These are phyloP conservation scores for Narthecium ossifragum DNA, from an alignment of 106 monocot genomes.

Conservation along the genomic window DNA sequence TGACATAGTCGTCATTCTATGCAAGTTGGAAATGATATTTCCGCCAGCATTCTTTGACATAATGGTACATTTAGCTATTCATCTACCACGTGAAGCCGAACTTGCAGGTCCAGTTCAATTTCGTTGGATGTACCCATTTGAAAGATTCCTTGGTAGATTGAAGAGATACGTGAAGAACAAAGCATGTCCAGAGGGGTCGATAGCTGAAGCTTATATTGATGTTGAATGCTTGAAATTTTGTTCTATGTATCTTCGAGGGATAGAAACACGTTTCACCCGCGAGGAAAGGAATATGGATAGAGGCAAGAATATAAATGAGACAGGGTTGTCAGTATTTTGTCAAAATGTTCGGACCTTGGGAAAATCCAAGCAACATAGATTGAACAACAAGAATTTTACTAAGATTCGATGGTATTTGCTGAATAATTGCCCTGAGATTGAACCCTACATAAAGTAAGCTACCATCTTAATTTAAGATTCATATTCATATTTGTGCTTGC, in stretches of 20 bases:
- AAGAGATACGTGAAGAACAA: not conserved
- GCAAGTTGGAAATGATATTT: constrained; percentile 3
- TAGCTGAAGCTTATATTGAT: not conserved
- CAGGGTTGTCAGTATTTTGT: not conserved
- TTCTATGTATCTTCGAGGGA: not conserved
- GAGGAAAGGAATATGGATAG: not conserved
- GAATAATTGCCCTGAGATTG: not conserved
- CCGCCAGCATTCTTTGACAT: constrained; percentile 8
- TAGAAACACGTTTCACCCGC: not conserved
- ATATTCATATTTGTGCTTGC: too few relatives aligned
- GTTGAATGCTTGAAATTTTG: not conserved
- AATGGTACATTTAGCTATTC: constrained; percentile 5
- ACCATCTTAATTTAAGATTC: too few relatives aligned
- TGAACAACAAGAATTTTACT: too few relatives aligned
- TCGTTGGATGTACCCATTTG: not conserved
- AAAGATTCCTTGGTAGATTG: not conserved
- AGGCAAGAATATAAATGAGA: not conserved
- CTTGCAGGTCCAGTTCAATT: not conserved
- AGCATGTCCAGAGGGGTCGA: not conserved
- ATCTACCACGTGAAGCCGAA: not conserved
- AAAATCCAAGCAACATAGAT: not conserved
- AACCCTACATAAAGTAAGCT: not conserved
- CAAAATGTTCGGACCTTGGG: not conserved
- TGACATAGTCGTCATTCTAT: not conserved
- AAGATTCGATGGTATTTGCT: not conserved